Conservation (phyloP, 495 filamentous ascomycete species). For the Poronia punctata region DNA sequence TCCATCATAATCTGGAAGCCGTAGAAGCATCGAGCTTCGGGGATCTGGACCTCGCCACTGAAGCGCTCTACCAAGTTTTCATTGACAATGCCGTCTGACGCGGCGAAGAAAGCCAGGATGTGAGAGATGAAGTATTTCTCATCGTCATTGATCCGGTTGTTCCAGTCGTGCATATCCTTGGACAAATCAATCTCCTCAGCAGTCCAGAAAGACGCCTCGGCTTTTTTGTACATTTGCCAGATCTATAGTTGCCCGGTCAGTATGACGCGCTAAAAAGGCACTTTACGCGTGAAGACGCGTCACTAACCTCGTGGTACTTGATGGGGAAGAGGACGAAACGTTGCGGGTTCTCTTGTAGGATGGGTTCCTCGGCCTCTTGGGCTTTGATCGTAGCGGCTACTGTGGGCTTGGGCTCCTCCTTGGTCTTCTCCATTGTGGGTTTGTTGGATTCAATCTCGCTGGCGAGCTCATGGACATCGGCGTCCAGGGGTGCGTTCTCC, state of each 20-base stretch:
- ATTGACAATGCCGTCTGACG: conserved; percentile 99
- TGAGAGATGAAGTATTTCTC: conserved; percentile 98
- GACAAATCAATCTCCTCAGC: conserved; percentile 98
- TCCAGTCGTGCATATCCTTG: conserved; percentile 98
- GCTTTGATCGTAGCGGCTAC: conserved; percentile 58
- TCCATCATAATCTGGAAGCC: conserved; percentile 99
- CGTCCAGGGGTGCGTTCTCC: conserved; percentile 67
- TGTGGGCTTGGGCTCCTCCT: conserved; percentile 38
- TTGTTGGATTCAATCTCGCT: conserved; percentile 46
- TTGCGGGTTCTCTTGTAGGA: conserved; percentile 91
- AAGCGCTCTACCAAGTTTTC: conserved; percentile 99
- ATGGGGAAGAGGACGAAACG: conserved; percentile 98
- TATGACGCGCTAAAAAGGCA: conserved; percentile 39
- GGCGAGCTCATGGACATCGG: conserved; percentile 49
- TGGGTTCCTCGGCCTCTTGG: conserved; percentile 75
- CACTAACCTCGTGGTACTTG: conserved; percentile 96
- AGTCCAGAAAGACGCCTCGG: conserved; percentile 99
- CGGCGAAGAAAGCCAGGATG: conserved; percentile 98
- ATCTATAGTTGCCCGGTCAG: conserved; percentile 62
- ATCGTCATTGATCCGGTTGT: conserved; percentile 92
- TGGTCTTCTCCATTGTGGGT: conserved; percentile 36
- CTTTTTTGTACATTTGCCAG: conserved; percentile 99
- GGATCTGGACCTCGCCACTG: conserved; percentile 92
- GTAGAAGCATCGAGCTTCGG: conserved; percentile 99
- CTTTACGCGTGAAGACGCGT: conserved; percentile 33